Evolutionary conservation across 306 rosid genomes (phyloP), one percentile per base, ranked within the genome.

Genomic region (Rosa rugosa): DNA sequence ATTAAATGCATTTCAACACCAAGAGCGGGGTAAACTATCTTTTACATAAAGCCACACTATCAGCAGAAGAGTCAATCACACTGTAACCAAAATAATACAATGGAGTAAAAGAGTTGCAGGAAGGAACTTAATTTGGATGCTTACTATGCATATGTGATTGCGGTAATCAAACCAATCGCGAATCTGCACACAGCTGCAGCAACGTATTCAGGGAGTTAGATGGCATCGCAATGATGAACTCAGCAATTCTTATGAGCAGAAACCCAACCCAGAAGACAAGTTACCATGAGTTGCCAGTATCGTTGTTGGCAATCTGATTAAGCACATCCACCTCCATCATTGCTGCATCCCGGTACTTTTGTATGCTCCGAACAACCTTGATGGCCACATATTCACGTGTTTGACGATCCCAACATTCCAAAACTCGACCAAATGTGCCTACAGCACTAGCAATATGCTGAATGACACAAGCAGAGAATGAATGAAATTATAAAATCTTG

Each of bases 341-440:
- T 0, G 98, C 98, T n/a, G 98, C 98, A 23, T 94, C 94, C 1
- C 97, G 97, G 66, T 94, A 94, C 53, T 94, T 94, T 38, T 77
- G 73, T 71, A 94, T 92, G 93, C 98, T 92, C 80, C 97, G 89
- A 66, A 94, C 88, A 5, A 92, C 94, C 88, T 94, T 94, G 86
- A 94, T 86, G 51, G 98, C 98, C 79, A 94, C 98, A 69, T 90
- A 90, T n/a, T 94, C 93, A 77, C 88, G 88, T 6, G 88, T 76
- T 87, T 90, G 88, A 47, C 97, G 97, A 79, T 94, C 98, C 98
- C 98, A 94, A 88, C 98, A 94, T 87, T 94, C 97, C 98, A 94
- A 87, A 88, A 94, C 98, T 80, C 97, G 97, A 83, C 98, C 98
- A 83, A 94, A 94, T 72, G 98, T 94, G 98, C 98, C 98, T 94